These are phyloP conservation scores for Dactylellina sp. DNA, from an alignment of 2,329 filamentous ascomycete genomes.

Conservation along the genomic window DNA sequence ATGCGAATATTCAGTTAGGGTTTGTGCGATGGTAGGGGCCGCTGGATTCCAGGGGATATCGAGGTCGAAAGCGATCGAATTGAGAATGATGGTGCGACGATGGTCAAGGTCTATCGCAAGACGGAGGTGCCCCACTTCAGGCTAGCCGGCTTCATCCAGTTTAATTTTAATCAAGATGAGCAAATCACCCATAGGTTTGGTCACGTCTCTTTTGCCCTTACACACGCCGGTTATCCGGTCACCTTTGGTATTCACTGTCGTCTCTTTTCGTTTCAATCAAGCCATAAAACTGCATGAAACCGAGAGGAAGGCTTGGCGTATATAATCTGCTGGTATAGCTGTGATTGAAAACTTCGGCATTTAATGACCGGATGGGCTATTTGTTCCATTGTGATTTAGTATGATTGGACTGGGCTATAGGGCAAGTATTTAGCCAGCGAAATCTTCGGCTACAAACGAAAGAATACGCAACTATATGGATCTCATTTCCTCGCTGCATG, in stretches of 20 bases:
- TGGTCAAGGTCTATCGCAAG: background rate
- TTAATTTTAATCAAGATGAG: slow-evolving; percentile 32
- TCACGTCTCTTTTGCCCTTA: background rate
- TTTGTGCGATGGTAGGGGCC: background rate
- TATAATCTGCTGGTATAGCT: no score
- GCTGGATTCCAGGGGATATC: background rate
- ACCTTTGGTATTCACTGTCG: background rate
- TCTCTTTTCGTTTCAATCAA: background rate
- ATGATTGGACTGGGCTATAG: no score
- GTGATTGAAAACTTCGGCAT: no score
- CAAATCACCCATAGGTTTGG: slow-evolving; percentile 1
- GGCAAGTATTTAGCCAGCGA: no score
- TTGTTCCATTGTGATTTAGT: no score
- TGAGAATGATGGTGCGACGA: background rate
- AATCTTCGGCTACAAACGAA: no score
- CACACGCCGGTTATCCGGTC: slow-evolving; percentile 14
- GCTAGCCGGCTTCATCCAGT: slow-evolving; percentile 4
- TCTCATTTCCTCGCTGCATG: slow-evolving; percentile 1
- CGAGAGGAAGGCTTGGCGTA: background rate
- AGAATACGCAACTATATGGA: no score
- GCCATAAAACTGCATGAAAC: background rate
- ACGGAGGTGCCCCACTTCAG: no score
- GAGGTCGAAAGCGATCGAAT: background rate
- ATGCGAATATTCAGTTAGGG: slow-evolving; percentile 3
- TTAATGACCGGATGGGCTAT: no score